Evolutionary conservation across 2,329 filamentous ascomycete species (phyloP).

Genomic region (Thelonectria olida): DNA sequence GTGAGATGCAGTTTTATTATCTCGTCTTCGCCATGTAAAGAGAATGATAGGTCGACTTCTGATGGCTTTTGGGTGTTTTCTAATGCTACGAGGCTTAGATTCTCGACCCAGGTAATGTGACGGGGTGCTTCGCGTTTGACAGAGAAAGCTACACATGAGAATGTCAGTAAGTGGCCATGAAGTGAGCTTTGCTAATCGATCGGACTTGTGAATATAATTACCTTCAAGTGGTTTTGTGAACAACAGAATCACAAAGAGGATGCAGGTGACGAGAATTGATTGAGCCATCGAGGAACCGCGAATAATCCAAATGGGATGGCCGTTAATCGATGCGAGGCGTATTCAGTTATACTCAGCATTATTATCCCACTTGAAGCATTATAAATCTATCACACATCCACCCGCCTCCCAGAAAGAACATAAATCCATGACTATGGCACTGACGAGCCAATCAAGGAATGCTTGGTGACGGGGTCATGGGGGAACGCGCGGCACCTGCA

Average conservation of each 20-base stretch:
- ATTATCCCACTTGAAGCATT: background rate
- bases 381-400: constrained; percentile 1
- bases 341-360: background rate
- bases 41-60: constrained; percentile 27
- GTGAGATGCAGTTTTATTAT: constrained; percentile 24
- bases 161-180: background rate
- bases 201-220: background rate
- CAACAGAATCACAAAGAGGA: background rate
- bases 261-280: background rate
- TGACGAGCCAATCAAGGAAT: background rate
- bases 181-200: background rate
- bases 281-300: background rate
- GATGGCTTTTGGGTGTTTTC: constrained; percentile 11
- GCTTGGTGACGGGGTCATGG: background rate
- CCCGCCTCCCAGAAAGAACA: no score
- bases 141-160: constrained; percentile 5
- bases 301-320: background rate
- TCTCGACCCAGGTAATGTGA: constrained; percentile 17
- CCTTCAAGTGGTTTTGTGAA: background rate
- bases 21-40: constrained; percentile 2
- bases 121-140: background rate
- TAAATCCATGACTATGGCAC: background rate
- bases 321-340: background rate
- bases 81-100: constrained; percentile 9
- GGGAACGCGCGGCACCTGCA: constrained; percentile 14